Evolutionary conservation across 1,284 basidiomycete species (phyloP), one percentile per base, ranked within the genome.

Genomic region (Cerrena zonata): DNA sequence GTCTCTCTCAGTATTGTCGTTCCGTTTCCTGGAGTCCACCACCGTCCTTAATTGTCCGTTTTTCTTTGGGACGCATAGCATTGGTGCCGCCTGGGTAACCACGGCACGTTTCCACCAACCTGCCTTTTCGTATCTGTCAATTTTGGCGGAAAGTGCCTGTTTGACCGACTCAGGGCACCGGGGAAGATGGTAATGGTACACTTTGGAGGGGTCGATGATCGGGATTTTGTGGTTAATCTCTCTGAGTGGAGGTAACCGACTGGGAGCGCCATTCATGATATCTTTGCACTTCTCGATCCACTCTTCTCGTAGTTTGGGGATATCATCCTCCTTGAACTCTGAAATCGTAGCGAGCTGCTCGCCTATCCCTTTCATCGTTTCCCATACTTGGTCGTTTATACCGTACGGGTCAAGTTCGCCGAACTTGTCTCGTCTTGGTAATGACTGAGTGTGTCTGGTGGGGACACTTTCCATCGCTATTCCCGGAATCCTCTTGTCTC

Each of bases 1-100:
- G 40, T 64, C 63, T 46, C 64, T 61, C 1, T 61, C 26, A 0
- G 62, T 70, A 47, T 69, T 68, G 10, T 56, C 54, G 48, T 69
- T 69, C 22, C 52, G 48, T 26, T 56, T 30, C 2, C 53, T 26
- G 2, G 39, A 47, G 42, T 66, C 65, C 2, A 65, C 53, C 5
- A 58, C 61, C 2, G 62, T 65, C 0, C 62, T 42, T 13, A 65
- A 34, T 19, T 56, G 45, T 0, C 59, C 59, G 19, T 56, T 48
- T 36, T 56, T 56, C 49, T 65, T 66, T 0, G 52, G 44, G 0
- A 65, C 38, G 39, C 56, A n/a, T n/a, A n/a, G n/a, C n/a, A n/a
- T n/a, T n/a, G n/a, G n/a, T n/a, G n/a, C n/a, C n/a, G n/a, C n/a
- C n/a, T n/a, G n/a, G n/a, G n/a, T n/a, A n/a, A n/a, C n/a, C n/a